These are phyloP conservation scores for Aspergillus luchuensis DNA, from an alignment of 2,329 filamentous ascomycete genomes.

Conservation along the genomic window DNA sequence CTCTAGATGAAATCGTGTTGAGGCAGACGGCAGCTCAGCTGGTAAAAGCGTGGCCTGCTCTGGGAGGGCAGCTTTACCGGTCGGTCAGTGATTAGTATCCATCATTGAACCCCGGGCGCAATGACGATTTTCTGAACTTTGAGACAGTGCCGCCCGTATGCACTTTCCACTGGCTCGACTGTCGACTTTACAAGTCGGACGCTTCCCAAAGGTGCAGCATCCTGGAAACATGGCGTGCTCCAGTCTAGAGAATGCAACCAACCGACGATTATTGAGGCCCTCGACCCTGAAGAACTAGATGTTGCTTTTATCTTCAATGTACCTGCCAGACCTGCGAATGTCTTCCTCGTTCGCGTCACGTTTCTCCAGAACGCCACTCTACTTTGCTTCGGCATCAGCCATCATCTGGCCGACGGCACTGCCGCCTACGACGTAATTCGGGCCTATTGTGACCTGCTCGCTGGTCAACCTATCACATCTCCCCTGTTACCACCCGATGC, in stretches of 20 bases:
- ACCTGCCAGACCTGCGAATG: not conserved
- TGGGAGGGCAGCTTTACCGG: not conserved
- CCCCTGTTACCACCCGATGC: not conserved
- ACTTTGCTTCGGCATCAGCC: slow-evolving; percentile 5
- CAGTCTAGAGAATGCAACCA: not conserved
- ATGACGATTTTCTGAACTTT: not conserved
- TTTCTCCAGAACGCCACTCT: not conserved
- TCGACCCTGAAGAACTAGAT: not conserved
- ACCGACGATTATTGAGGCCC: not conserved
- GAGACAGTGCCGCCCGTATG: not conserved
- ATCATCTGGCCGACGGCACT: slow-evolving; percentile 3
- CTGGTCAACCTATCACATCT: not conserved
- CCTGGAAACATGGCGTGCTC: not conserved
- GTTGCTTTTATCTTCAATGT: not conserved
- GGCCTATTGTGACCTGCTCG: slow-evolving; percentile 5
- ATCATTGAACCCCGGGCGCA: not conserved
- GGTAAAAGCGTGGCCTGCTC: not conserved
- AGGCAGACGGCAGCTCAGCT: not conserved
- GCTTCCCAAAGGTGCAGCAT: not conserved
- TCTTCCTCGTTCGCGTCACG: not conserved
- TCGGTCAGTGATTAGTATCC: not conserved
- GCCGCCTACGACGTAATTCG: slow-evolving; percentile 1
- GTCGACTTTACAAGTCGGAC: not conserved
- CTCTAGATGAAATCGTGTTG: not conserved
- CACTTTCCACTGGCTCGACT: not conserved